A percentile compares a stretch with the other conserved stretches of the same genome.
These are phyloP conservation scores for Furcasterigmium sp. DNA, from an alignment of 2,329 filamentous ascomycete species.

Conservation along the genomic window DNA sequence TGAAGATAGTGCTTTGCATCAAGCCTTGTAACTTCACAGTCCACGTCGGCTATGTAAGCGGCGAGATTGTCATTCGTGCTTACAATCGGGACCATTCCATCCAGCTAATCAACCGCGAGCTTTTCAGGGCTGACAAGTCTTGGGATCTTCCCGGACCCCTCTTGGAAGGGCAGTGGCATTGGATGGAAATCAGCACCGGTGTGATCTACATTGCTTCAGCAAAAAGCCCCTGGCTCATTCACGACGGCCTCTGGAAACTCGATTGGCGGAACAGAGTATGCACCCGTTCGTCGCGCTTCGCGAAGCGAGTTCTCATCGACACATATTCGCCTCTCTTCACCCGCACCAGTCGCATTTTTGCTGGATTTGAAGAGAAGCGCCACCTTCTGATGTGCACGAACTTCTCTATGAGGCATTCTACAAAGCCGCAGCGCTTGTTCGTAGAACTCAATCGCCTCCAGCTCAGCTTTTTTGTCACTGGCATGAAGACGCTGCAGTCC, in stretches of 20 bases:
- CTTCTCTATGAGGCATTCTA: constrained; percentile 13
- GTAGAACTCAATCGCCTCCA: constrained; percentile 49
- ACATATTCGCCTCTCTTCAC: constrained; percentile 35
- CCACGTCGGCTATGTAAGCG: constrained; percentile 46
- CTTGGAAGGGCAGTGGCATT: constrained; percentile 50
- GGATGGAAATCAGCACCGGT: constrained; percentile 41
- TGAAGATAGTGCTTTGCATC: constrained; percentile 10
- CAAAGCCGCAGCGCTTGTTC: constrained; percentile 18
- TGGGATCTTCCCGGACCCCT: constrained; percentile 48
- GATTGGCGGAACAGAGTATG: constrained; percentile 17
- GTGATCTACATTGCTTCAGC: constrained; percentile 11
- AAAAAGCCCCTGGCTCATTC: constrained; percentile 17
- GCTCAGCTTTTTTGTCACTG: constrained; percentile 47
- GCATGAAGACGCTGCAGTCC: constrained; percentile 34
- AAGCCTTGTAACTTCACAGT: constrained; percentile 34
- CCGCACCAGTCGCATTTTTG: constrained; percentile 37
- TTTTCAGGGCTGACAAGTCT: constrained; percentile 17
- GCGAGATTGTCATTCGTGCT: constrained; percentile 37
- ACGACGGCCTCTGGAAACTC: constrained; percentile 25
- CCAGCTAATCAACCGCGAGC: constrained; percentile 24
- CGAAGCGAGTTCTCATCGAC: too few relatives aligned
- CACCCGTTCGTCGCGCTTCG: too few relatives aligned
- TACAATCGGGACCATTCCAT: constrained; percentile 6
- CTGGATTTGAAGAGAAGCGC: constrained; percentile 38
- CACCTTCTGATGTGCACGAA: constrained; percentile 43